Conservation (phyloP, 257 asterid species). For the Euphrasia confusa region DNA sequence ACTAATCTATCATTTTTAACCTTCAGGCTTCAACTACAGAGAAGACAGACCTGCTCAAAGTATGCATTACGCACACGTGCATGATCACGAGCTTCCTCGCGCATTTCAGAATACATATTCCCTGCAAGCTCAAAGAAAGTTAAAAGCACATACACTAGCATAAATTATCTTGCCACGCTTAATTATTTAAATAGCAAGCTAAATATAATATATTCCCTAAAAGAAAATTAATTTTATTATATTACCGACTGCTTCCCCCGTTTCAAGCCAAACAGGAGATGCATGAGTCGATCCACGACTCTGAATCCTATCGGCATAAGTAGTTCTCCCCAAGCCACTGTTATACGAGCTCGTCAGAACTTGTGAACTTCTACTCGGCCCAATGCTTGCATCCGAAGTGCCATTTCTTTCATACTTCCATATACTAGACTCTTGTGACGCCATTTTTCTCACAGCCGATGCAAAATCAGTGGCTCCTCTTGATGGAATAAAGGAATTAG, state of each 20-base stretch:
- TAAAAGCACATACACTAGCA: conserved; percentile 35
- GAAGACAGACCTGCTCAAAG: conserved; percentile 82
- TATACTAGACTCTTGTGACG: conserved; percentile 69
- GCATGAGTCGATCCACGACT: conserved; percentile 63
- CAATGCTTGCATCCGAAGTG: conserved; percentile 55
- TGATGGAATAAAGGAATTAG: conserved; percentile 60
- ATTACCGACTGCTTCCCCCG: conserved; percentile 98
- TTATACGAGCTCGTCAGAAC: conserved; percentile 55
- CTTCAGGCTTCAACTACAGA: background rate
- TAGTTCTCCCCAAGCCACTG: conserved; percentile 53
- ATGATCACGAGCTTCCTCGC: conserved; percentile 98
- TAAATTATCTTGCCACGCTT: conserved; percentile 18
- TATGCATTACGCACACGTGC: conserved; percentile 91
- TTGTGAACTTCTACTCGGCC: conserved; percentile 85
- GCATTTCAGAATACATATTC: conserved; percentile 85
- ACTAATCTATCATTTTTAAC: background rate
- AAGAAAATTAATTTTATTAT: background rate
- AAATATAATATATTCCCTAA: conserved; percentile 24
- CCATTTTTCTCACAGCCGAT: conserved; percentile 78
- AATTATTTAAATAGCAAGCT: conserved; percentile 24
- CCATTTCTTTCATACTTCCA: conserved; percentile 83
- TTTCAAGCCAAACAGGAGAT: conserved; percentile 89
- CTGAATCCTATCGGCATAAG: conserved; percentile 56
- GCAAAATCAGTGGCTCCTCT: conserved; percentile 88
- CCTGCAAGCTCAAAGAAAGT: conserved; percentile 73